A percentile compares a stretch with the other conserved stretches of the same genome.
Conservation (phyloP, 1,284 basidiomycete species). For the Sphaerobolus stellatus region DNA sequence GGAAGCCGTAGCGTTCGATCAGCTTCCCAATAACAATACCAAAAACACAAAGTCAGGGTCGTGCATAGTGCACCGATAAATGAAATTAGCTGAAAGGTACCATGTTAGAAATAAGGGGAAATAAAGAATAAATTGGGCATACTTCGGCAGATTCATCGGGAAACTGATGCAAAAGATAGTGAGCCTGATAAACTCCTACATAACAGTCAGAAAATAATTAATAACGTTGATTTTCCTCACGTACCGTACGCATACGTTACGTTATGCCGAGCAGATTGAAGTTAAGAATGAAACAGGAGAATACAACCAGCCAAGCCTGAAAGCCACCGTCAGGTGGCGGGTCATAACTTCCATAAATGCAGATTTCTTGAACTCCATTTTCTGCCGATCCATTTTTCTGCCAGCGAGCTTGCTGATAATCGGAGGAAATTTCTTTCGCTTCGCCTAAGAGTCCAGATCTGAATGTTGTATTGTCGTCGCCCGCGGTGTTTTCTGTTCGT, state of each 20-base stretch:
- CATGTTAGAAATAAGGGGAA: background rate
- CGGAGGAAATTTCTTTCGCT: background rate
- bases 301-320: constrained; percentile 6
- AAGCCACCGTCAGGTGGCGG: constrained; percentile 1
- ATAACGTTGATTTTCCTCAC: background rate
- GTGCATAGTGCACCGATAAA: background rate
- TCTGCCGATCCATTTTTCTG: background rate
- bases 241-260: constrained; percentile 8
- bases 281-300: constrained; percentile 7
- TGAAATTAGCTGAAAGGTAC: background rate
- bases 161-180: background rate
- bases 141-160: background rate
- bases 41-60: background rate
- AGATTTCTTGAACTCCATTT: background rate
- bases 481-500: too few relatives aligned
- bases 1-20: background rate
- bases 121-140: background rate
- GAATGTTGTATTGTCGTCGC: too few relatives aligned
- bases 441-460: background rate
- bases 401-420: background rate
- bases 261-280: constrained; percentile 13
- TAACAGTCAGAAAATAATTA: background rate
- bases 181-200: background rate
- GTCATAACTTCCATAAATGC: background rate
- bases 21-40: background rate